Percentiles rank a stretch among this genome's conserved stretches.
Conservation (phyloP, 1,139 yeast species). For the Yamadazyma conglobata region DNA sequence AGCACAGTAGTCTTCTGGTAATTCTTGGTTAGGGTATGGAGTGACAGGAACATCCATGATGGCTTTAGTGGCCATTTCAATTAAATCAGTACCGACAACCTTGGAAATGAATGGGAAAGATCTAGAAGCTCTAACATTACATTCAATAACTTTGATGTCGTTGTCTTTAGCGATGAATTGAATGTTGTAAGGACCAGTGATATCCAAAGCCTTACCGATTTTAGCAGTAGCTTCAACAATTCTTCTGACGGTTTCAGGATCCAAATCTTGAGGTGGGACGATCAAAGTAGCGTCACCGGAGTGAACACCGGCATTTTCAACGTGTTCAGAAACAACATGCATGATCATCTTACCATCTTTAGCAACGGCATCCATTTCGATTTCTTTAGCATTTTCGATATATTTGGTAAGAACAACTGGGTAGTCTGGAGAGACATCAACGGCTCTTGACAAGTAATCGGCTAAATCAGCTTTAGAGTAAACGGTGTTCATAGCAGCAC, state of each 20-base stretch:
- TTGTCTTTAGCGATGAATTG: conserved; percentile 92
- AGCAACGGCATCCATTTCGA: conserved; percentile 99
- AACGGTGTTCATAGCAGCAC: conserved; percentile 99
- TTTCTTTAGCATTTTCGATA: conserved; percentile 96
- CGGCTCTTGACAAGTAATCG: conserved; percentile 87
- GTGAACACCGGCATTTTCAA: conserved; percentile 98
- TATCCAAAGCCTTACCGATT: conserved; percentile 92
- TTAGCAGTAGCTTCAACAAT: conserved; percentile 95
- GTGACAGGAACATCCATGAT: conserved; percentile 83
- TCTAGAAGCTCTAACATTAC: conserved; percentile 97
- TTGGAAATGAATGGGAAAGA: conserved; percentile 98
- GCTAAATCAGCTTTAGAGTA: conserved; percentile 88
- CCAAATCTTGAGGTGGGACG: conserved; percentile 96
- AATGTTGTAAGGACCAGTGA: conserved; percentile 97
- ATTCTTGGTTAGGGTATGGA: conserved; percentile 84
- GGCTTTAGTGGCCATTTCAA: conserved; percentile 97
- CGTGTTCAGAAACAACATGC: conserved; percentile 99
- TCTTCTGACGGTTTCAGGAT: conserved; percentile 85
- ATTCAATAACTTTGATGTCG: conserved; percentile 93
- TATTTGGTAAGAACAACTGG: conserved; percentile 97
- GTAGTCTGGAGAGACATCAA: conserved; percentile 94
- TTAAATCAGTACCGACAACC: conserved; percentile 94
- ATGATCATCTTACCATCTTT: conserved; percentile 89
- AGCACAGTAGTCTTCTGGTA: conserved; percentile 94
- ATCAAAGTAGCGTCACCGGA: conserved; percentile 98